Evolutionary conservation across 2,329 filamentous ascomycete species (phyloP), one percentile per base, ranked within the genome.

Genomic region (Penicillium fuscoglaucum): DNA sequence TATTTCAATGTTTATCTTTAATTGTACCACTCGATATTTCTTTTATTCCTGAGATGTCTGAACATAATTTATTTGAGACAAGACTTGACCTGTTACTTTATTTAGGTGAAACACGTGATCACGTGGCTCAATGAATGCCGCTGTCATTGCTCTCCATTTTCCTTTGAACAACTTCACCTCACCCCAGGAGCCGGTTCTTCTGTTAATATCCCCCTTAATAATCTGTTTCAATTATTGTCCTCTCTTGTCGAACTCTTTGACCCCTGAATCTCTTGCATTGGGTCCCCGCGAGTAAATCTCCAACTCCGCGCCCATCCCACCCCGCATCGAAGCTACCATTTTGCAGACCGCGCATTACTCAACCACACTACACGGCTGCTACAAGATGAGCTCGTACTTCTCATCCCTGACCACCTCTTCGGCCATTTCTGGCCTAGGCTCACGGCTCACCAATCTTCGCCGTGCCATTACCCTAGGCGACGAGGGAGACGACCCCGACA

Each of bases 351-450:
- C 45, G 52, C 50, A 28, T 55, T 54, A 26, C 29, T 39, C 49
- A 47, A 52, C 28, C 39, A 43, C 28, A 21, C 53, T 41, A 47
- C 31, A 13, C 12, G 3, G n/a, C 31, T 46, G 31, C 51, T 21
- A n/a, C 71, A 79, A 68, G 68, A 91, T 91, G 88, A 83, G 89
- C 69, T 90, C 88, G 67, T 96, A 93, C 83, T 90, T 96, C 78
- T 90, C 87, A 70, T 90, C 88, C 72, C 83, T 86, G 46, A 74
- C 71, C 8, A 71, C 72, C 19, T 75, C 74, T 2, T 68, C 70
- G 24, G 73, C 74, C 26, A 74, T 84, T 80, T 76, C 85, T 75
- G 64, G 54, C 21, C 65, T 86, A 74, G 64, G 85, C 77, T 71
- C 83, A 45, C 80, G 82, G 53, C 84, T 86, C 74, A 84, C 80